phyloP scores from a whole-genome alignment of 2,329 filamentous ascomycete species.

The Aphanocladium album region DNA sequence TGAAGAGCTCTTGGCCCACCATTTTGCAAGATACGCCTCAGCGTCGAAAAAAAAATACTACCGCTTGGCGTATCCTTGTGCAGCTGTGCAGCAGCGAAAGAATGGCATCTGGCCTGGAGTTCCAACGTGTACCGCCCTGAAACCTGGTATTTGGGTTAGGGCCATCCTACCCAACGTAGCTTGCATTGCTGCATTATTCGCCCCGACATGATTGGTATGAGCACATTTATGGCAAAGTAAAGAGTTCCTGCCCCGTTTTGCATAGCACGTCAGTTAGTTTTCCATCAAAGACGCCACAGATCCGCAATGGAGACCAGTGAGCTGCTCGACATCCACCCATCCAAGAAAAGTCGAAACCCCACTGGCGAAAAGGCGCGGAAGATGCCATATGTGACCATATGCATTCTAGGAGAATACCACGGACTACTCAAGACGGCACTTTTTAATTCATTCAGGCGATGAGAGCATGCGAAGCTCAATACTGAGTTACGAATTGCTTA shows the following conservation, averaged over 20 bases:
- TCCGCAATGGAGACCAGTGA: not conserved
- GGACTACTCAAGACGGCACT: no score
- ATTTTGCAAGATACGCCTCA: not conserved
- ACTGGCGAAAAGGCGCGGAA: not conserved
- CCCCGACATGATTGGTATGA: not conserved
- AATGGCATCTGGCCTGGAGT: no score
- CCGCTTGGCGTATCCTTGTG: not conserved
- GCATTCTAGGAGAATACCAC: no score
- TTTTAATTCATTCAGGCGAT: not conserved
- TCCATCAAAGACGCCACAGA: not conserved
- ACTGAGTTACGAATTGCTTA: not conserved
- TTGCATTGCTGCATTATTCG: not conserved
- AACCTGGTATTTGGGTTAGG: no score
- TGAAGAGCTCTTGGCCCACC: not conserved
- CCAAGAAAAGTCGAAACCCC: not conserved
- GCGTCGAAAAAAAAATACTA: not conserved
- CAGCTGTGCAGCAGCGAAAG: no score
- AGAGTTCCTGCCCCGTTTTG: not conserved
- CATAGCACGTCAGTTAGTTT: conserved; percentile 1
- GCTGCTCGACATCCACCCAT: not conserved
- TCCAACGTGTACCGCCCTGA: not conserved
- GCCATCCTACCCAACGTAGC: no score
- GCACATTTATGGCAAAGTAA: not conserved
- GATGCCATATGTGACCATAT: no score
- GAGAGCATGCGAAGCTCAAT: not conserved